Conservation (phyloP, 805 yeast species). For the Spathaspora girioi region DNA sequence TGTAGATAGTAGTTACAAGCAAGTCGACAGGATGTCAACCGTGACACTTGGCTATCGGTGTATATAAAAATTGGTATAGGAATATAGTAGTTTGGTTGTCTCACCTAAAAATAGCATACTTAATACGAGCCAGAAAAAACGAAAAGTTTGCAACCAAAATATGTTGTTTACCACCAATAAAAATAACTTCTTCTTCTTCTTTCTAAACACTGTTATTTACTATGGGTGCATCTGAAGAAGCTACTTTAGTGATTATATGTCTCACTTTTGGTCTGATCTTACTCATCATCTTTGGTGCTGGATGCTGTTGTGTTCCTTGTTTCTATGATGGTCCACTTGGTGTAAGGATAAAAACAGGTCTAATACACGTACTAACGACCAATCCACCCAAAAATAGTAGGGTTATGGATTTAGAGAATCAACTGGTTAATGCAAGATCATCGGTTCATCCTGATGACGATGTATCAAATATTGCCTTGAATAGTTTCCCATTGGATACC, state of each 20-base stretch:
- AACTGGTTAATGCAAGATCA: background rate
- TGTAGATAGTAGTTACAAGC: background rate
- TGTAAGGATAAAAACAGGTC: background rate
- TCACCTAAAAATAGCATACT: too few species aligned
- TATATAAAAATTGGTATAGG: too few species aligned
- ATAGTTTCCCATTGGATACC: constrained; percentile 8
- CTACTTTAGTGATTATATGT: constrained; percentile 3
- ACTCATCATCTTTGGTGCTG: constrained; percentile 1
- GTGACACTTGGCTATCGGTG: too few species aligned
- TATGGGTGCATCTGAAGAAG: constrained; percentile 4
- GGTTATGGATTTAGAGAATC: constrained; percentile 4
- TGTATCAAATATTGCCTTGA: constrained; percentile 4
- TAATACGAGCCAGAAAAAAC: background rate
- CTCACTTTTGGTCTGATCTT: constrained; percentile 3
- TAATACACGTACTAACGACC: background rate
- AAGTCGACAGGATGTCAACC: too few species aligned
- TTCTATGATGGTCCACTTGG: background rate
- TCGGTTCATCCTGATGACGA: background rate
- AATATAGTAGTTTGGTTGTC: too few species aligned
- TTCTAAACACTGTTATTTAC: background rate
- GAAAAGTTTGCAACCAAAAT: constrained; percentile 8
- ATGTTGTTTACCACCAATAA: background rate
- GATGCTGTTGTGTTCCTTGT: constrained; percentile 2
- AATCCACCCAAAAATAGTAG: background rate
- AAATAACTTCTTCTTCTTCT: background rate